Conservation (phyloP, 805 yeast species). For the Groenewaldozyma salmanticensis region DNA sequence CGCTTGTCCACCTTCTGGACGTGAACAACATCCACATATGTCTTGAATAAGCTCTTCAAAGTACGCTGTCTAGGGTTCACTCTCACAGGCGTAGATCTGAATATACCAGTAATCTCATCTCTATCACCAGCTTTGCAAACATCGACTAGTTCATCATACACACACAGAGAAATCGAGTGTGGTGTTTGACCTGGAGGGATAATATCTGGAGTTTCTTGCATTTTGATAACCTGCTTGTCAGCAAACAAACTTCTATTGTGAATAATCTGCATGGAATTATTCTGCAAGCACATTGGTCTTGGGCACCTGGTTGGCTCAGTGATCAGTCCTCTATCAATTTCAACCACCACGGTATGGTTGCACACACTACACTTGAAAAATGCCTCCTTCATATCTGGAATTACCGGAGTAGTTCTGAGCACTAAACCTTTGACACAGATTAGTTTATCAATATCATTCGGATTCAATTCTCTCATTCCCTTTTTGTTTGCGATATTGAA, state of each 20-base stretch:
- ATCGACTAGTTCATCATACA: conserved; percentile 93
- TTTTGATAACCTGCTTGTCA: conserved; percentile 86
- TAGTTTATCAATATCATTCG: conserved; percentile 87
- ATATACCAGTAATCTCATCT: conserved; percentile 89
- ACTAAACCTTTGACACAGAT: conserved; percentile 88
- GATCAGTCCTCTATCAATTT: conserved; percentile 88
- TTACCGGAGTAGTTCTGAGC: conserved; percentile 76
- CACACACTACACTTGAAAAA: conserved; percentile 93
- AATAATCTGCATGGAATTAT: conserved; percentile 78
- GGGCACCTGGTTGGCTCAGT: conserved; percentile 92
- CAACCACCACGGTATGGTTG: conserved; percentile 84
- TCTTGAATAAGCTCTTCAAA: conserved; percentile 75
- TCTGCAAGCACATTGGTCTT: conserved; percentile 71
- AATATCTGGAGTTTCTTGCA: conserved; percentile 92
- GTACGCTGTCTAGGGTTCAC: conserved; percentile 79
- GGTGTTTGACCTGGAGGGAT: conserved; percentile 99
- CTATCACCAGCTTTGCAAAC: conserved; percentile 94
- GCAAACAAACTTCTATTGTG: conserved; percentile 92
- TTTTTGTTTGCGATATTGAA: conserved; percentile 60
- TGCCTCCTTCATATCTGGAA: conserved; percentile 97
- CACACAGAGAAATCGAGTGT: conserved; percentile 87
- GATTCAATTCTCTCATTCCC: conserved; percentile 90
- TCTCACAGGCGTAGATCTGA: conserved; percentile 85
- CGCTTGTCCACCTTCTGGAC: conserved; percentile 76
- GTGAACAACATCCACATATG: conserved; percentile 91